Conservation (phyloP, 805 yeast species). For the Diddensiella caesifluorescens region DNA sequence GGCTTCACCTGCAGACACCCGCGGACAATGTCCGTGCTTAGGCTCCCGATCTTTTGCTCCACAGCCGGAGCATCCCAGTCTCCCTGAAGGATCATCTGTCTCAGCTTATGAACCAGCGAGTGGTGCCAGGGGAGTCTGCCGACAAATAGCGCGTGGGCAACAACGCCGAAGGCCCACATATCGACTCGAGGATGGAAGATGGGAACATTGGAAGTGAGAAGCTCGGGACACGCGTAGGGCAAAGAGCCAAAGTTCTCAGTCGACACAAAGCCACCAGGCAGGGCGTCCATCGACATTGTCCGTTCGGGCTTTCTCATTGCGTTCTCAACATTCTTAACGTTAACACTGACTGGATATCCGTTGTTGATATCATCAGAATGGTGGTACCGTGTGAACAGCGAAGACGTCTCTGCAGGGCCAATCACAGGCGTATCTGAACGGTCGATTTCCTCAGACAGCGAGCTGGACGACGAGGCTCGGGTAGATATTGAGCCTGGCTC, state of each 20-base stretch:
- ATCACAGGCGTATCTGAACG: slow-evolving; percentile 10
- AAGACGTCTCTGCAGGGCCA: slow-evolving; percentile 25
- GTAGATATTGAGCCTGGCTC: slow-evolving; percentile 1
- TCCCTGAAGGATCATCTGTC: slow-evolving; percentile 66
- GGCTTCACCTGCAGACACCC: slow-evolving; percentile 19
- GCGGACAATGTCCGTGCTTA: slow-evolving; percentile 15
- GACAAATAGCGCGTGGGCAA: slow-evolving; percentile 63
- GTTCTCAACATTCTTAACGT: background rate
- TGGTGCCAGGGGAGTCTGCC: slow-evolving; percentile 82
- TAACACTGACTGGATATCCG: background rate
- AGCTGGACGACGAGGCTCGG: background rate
- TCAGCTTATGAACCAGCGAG: slow-evolving; percentile 71
- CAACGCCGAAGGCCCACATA: slow-evolving; percentile 87
- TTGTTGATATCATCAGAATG: background rate
- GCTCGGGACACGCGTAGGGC: slow-evolving; percentile 90
- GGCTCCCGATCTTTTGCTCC: slow-evolving; percentile 12
- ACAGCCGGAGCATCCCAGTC: slow-evolving; percentile 49
- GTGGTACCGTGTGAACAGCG: slow-evolving; percentile 23
- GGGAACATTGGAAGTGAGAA: slow-evolving; percentile 53
- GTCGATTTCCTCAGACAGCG: background rate
- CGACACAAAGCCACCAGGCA: slow-evolving; percentile 6
- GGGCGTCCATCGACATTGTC: background rate
- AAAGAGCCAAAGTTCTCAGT: slow-evolving; percentile 66
- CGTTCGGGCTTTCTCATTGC: background rate
- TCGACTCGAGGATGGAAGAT: slow-evolving; percentile 63